Conservation (phyloP, 176 grass and related monocot species). For the Stipa capillata region DNA sequence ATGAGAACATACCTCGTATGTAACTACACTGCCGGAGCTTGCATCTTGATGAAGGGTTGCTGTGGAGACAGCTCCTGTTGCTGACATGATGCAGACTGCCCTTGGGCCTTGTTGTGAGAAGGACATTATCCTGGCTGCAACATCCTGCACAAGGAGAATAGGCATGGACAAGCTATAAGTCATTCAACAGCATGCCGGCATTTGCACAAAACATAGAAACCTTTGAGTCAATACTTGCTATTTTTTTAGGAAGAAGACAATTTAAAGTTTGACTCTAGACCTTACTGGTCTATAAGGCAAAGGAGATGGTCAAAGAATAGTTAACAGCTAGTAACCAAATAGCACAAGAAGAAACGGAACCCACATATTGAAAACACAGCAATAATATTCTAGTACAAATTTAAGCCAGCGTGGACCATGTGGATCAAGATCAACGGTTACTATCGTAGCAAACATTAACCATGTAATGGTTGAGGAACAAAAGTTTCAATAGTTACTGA, state of each 20-base stretch:
- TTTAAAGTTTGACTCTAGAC: neutral
- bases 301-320: neutral
- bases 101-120: slow-evolving; percentile 89
- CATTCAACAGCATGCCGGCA: neutral
- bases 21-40: slow-evolving; percentile 54
- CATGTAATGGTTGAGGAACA: neutral
- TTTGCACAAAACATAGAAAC: neutral
- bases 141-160: slow-evolving; percentile 41
- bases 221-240: neutral
- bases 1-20: slow-evolving; percentile 56
- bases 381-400: neutral
- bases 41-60: slow-evolving; percentile 72
- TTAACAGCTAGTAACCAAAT: neutral
- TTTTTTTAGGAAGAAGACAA: neutral
- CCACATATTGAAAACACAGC: neutral
- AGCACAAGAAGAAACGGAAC: neutral
- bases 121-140: slow-evolving; percentile 80
- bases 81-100: slow-evolving; percentile 81
- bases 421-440: neutral
- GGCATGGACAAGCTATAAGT: neutral
- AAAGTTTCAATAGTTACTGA: neutral
- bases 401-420: neutral
- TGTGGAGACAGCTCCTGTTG: slow-evolving; percentile 63
- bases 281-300: neutral
- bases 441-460: neutral